Evolutionary conservation across 2,329 filamentous ascomycete species (phyloP), one percentile per base, ranked within the genome.

Genomic region (Gaeumannomyces tritici): DNA sequence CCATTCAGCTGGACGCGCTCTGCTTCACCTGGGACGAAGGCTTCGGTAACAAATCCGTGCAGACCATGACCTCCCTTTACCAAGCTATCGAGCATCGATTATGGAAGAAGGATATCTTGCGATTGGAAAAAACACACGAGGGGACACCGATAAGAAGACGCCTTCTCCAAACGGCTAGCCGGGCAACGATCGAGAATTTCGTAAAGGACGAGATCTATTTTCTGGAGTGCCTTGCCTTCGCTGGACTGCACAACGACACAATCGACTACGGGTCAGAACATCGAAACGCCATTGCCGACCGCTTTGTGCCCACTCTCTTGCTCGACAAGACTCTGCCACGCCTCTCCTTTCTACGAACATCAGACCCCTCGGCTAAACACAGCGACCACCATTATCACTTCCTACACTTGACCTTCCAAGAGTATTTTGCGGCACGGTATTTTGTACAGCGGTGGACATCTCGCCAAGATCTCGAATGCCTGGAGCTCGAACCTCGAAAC

Each of bases 1-100:
- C 76, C 0, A 75, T 79, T 63, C 75, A 75, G 60, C 67, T 80
- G 0, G 77, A 79, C 68, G 77, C 77, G 1, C 62, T 79, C 28
- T 79, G 76, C 63, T 75, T 68, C 57, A 72, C 61, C 21, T 79
- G 75, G 75, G 63, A 70, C 59, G 57, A 65, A 0, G 63, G 68
- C 29, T 61, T 67, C 26, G 18, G 31, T 55, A 29, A 55, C 2
- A 55, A 57, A 55, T 29, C 31, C 28, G 51, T 35, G 5, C 68
- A 73, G 24, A 77, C 74, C 3, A 78, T 78, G 74, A 77, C 74
- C 0, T 64, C 62, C 47, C 58, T 75, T 11, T 75, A 74, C 65
- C 18, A 67, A 65, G 64, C 65, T 2, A 77, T 78, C 54, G 69
- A 71, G 59, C n/a, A 29, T 26, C 29, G 31, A 15, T 62, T 79